Evolutionary conservation across 768 basidiomycete species (phyloP), one percentile per base, ranked within the genome.

Genomic region (Galerina marginata): DNA sequence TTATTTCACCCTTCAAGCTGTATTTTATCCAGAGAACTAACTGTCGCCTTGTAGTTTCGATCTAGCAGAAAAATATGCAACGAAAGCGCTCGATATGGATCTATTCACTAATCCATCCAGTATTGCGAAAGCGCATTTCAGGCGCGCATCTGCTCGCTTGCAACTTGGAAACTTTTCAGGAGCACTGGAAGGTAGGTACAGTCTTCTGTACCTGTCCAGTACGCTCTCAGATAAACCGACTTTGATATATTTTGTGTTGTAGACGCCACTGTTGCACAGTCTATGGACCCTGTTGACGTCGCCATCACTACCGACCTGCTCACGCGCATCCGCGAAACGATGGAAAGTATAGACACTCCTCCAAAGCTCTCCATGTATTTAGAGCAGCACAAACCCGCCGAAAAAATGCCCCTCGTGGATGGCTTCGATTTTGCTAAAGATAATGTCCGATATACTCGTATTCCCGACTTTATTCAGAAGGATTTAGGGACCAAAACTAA

Each of bases 121-220:
- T 14, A 51, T 43, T 11, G 49, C 38, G 11, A 59, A 59, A 26
- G 58, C 50, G 15, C 43, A 44, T 25, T 51, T 51, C 29, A 45
- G 58, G 20, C 58, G 58, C 25, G 36, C 58, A 7, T 23, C 20
- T 2, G 54, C 51, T 12, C 59, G 47, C 11, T 14, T 54, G 9
- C 53, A 55, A 10, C 52, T 54, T 16, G 54, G 53, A 49, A 60
- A 56, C 7, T 60, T 60, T 33, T 45, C 16, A 4, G 59, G 29
- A 26, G 59, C 53, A 36, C 14, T 56, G 10, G 11, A 54, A 42
- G 53, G 59, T 60, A 23, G 10, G 12, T 48, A 9, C n/a, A 5
- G 11, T 12, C n/a, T 20, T 52, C 33, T 51, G 25, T 9, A 3
- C 11, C 10, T 23, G n/a, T 39, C 9, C 14, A 52, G n/a, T 52